These are phyloP conservation scores for Trichoderma atrobrunneum DNA, from an alignment of 2,329 filamentous ascomycete species.

Conservation along the genomic window DNA sequence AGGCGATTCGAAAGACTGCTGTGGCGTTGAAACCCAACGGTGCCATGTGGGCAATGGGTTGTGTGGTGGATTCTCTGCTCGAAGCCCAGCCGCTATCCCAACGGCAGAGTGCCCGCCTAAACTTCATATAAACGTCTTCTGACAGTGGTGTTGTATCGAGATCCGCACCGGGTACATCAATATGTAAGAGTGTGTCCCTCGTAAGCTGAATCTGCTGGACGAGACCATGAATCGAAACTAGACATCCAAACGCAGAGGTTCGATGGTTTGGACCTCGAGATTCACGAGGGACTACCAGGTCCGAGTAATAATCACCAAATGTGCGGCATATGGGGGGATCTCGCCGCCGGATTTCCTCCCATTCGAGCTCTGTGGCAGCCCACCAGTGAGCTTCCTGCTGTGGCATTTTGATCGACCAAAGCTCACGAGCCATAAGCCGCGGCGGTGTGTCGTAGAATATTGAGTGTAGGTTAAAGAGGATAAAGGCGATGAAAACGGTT, in stretches of 20 bases:
- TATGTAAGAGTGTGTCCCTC: constrained; percentile 1
- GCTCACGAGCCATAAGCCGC: constrained; percentile 4
- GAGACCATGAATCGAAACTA: background rate
- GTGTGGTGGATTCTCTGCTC: background rate
- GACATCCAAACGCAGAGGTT: constrained; percentile 5
- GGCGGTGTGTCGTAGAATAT: constrained; percentile 1
- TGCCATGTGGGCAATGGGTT: constrained; percentile 13
- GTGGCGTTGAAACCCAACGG: constrained; percentile 12
- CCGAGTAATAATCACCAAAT: constrained; percentile 4
- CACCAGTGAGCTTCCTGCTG: constrained; percentile 9
- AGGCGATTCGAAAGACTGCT: constrained; percentile 2
- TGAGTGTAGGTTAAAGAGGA: background rate
- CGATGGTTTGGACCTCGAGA: background rate
- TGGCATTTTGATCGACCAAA: constrained; percentile 7
- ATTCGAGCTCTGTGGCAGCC: background rate
- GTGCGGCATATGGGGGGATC: background rate
- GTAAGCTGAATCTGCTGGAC: constrained; percentile 13
- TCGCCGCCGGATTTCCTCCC: background rate
- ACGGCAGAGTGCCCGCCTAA: constrained; percentile 8
- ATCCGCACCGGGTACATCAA: background rate
- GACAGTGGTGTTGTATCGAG: background rate
- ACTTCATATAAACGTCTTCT: constrained; percentile 2
- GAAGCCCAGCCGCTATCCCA: constrained; percentile 10
- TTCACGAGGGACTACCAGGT: background rate
- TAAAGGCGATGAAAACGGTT: background rate